Base-by-base conservation (phyloP, 177 flowering plant genomes). In the Telopea speciosissima region DNA sequence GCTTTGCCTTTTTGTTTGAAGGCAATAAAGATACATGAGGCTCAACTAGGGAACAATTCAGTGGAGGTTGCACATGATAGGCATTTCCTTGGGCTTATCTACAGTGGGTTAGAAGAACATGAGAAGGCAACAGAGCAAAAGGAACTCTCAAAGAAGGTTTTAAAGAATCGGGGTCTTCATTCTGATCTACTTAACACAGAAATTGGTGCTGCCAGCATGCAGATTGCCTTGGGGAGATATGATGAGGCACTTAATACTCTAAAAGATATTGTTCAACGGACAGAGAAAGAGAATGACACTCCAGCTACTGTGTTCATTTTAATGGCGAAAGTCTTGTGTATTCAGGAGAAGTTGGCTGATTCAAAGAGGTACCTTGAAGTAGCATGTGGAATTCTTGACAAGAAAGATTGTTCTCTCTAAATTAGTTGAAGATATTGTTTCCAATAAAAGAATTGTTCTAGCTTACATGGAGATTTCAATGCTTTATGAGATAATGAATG, bases 1-100 rank as follows among this genome's bases (percentile, higher is more conserved):
- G 99, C 93, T 0, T 79, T 90, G 83, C 89, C 92, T 0, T 81
- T 77, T 79, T 85, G 87, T 79, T 75, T 84, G 80, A 92, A 87
- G 81, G 97, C 96, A 0, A 62, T 94, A 72, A 90, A 87, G 70
- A 85, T 94, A 58, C 97, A 92, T 69, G 81, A 72, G 71, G 62
- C 58, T 11, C 84, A 78, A 14, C 72, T 89, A 69, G 98, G 98
- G 59, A 45, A 78, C 36, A 85, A 86, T 72, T 94, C 98, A 0
- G 89, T 90, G 19, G 97, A 90, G 80, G 97, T 94, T 69, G 97
- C 97, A 0, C 89, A 83, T 74, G 97, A 90, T 75, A 85, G 99
- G 79, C 80, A 88, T 72, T 76, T 92, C 76, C 90, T 90, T 66
- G 97, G 96, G 17, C 87, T 90, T 59, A 85, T 90, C 19, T 94